phyloP scores from a whole-genome alignment of 371 early-diverging fungal genomes.

The Syncephalastrum sp. region DNA sequence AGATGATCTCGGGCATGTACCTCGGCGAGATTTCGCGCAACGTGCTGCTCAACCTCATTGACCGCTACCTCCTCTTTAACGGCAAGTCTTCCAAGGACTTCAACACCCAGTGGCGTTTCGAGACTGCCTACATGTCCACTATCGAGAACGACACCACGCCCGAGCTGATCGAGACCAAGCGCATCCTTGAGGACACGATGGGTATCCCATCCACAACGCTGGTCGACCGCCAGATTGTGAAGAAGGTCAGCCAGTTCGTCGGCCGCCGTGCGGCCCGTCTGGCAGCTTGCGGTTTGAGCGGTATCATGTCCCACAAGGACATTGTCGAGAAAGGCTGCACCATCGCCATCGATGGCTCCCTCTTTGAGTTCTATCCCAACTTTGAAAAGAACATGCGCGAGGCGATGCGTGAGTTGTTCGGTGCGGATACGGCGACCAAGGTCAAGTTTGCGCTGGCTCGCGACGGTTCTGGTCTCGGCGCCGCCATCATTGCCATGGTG shows the following conservation, averaged over 20 bases:
- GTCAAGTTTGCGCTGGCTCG: slow-evolving; percentile 39
- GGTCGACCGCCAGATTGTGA: slow-evolving; percentile 80
- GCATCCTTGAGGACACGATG: slow-evolving; percentile 76
- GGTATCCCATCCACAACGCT: slow-evolving; percentile 67
- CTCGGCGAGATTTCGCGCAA: slow-evolving; percentile 78
- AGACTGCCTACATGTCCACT: slow-evolving; percentile 88
- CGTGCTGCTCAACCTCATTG: slow-evolving; percentile 67
- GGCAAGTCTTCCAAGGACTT: slow-evolving; percentile 68
- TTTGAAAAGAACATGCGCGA: slow-evolving; percentile 77
- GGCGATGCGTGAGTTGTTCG: slow-evolving; percentile 72
- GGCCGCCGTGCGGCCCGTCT: slow-evolving; percentile 88
- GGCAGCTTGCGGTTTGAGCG: slow-evolving; percentile 78
- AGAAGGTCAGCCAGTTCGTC: slow-evolving; percentile 77
- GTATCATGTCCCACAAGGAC: slow-evolving; percentile 59
- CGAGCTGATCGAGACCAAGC: slow-evolving; percentile 63
- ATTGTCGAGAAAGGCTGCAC: slow-evolving; percentile 20
- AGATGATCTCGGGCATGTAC: slow-evolving; percentile 84
- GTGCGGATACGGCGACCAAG: slow-evolving; percentile 45
- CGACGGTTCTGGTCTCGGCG: slow-evolving; percentile 52
- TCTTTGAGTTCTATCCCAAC: slow-evolving; percentile 90
- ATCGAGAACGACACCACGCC: slow-evolving; percentile 80
- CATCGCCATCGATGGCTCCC: slow-evolving; percentile 81
- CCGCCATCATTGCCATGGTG: slow-evolving; percentile 50
- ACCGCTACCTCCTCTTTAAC: slow-evolving; percentile 39
- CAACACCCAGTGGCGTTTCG: slow-evolving; percentile 77